Percentiles rank a stretch among this genome's conserved stretches.
Evolutionary conservation across 2,329 filamentous ascomycete species (phyloP).

Genomic region (Microsporum audouinii): DNA sequence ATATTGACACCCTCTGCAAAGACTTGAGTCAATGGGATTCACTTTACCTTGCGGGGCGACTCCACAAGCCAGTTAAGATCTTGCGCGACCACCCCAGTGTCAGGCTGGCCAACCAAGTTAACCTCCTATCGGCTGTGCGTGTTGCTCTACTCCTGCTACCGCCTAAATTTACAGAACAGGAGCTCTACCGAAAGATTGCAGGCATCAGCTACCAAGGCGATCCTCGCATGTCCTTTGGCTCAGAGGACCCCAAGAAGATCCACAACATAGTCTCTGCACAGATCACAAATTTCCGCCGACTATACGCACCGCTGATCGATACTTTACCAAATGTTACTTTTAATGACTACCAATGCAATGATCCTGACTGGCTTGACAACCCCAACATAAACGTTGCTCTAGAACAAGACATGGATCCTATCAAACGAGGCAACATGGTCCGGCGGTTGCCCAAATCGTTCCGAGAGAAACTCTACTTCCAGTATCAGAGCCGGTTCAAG

Average conservation of each 20-base stretch:
- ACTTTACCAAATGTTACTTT: conserved; percentile 83
- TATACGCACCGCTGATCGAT: conserved; percentile 81
- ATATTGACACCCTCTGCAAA: conserved; percentile 73
- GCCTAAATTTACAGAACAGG: conserved; percentile 67
- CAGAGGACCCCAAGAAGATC: conserved; percentile 86
- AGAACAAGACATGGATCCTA: conserved; percentile 82
- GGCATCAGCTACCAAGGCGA: conserved; percentile 91
- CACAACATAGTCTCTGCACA: conserved; percentile 89
- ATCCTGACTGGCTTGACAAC: conserved; percentile 53
- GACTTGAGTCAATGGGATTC: conserved; percentile 90
- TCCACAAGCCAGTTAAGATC: conserved; percentile 98
- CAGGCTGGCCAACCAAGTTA: conserved; percentile 88
- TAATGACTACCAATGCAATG: conserved; percentile 49
- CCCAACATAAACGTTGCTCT: conserved; percentile 54
- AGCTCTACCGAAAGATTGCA: conserved; percentile 84
- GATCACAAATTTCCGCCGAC: conserved; percentile 75
- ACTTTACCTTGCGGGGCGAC: conserved; percentile 84
- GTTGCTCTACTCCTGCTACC: conserved; percentile 81
- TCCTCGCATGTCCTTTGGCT: conserved; percentile 83
- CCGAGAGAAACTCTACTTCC: conserved; percentile 81
- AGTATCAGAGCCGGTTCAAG: conserved; percentile 81
- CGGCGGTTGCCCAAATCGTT: conserved; percentile 77
- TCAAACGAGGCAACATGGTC: conserved; percentile 91
- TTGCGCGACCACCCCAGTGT: conserved; percentile 86
- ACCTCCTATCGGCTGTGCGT: conserved; percentile 80